Evolutionary conservation across 306 rosid species (phyloP), one percentile per base, ranked within the genome.

Genomic region (Herpetospermum pedunculosum): DNA sequence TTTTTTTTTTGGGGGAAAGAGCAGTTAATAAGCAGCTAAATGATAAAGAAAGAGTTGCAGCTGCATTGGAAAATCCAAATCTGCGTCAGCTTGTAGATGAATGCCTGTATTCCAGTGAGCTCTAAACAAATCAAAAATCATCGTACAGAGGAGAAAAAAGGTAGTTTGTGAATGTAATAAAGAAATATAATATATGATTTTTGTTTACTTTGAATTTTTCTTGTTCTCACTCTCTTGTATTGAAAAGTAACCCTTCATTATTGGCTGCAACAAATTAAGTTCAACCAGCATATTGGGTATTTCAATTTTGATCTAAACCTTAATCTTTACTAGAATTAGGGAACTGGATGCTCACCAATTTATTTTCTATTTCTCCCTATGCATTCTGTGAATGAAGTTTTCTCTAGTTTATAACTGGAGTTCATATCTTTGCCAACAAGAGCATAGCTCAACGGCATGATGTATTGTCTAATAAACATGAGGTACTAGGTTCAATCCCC

Each of bases 1-100:
- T 18, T 26, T 55, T 5, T 26, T 3, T 1, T 28, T 59, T 6
- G 19, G 28, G 50, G n/a, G 15, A 38, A 21, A 38, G 72, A 65
- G 23, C 81, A 93, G 98, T 93, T 18, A 93, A 93, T 75, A 93
- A 93, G 87, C 98, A 91, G 84, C 80, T 93, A 78, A 93, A 93
- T 78, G 98, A 93, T 59, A 93, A 93, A 82, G 98, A 93, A 77
- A 80, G 98, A 85, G 87, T 93, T 12, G 97, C 97, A 50, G 98
- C 98, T 14, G 98, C 97, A 32, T 46, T 93, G 85, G 97, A 93
- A 88, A 91, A 93, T 86, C 97, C 97, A 68, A 93, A 93, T 85
- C 89, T 93, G 79, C 88, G 96, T 81, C 94, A 93, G 81, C 98
- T 93, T 70, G 98, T 93, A 68, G 97, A 91, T 15, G 98, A 89